Conservation (phyloP, 1,284 basidiomycete species). For the Austropuccinia psidii region DNA sequence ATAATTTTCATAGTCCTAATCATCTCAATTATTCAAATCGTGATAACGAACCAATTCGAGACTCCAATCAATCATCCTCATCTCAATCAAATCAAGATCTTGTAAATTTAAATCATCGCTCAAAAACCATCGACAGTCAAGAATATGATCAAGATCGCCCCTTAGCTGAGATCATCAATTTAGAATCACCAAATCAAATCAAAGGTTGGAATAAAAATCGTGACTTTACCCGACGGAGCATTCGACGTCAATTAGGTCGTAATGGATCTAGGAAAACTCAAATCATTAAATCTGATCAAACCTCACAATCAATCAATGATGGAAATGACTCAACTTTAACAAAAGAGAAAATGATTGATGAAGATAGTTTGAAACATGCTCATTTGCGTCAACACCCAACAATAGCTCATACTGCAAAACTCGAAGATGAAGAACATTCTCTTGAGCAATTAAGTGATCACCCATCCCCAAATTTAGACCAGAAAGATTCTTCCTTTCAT, state of each 20-base stretch:
- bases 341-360: too few relatives aligned
- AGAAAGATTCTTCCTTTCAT: too few relatives aligned
- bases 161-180: not conserved
- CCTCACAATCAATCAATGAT: too few relatives aligned
- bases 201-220: conserved; percentile 34
- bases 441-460: too few relatives aligned
- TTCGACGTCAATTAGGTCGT: conserved; percentile 19
- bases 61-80: conserved; percentile 8
- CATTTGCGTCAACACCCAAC: too few relatives aligned
- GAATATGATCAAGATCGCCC: conserved; percentile 28
- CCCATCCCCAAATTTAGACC: too few relatives aligned
- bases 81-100: not conserved
- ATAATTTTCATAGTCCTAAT: not conserved
- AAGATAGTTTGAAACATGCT: too few relatives aligned
- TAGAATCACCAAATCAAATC: not conserved
- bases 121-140: not conserved
- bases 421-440: too few relatives aligned
- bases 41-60: not conserved
- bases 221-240: conserved; percentile 22
- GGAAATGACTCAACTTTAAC: too few relatives aligned
- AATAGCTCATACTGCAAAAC: too few relatives aligned
- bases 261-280: too few relatives aligned
- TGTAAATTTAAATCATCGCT: not conserved
- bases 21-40: not conserved
- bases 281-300: too few relatives aligned